Percentiles rank a stretch among this genome's conserved stretches.
Conservation (phyloP, 306 rosid species). For the Morella rubra region DNA sequence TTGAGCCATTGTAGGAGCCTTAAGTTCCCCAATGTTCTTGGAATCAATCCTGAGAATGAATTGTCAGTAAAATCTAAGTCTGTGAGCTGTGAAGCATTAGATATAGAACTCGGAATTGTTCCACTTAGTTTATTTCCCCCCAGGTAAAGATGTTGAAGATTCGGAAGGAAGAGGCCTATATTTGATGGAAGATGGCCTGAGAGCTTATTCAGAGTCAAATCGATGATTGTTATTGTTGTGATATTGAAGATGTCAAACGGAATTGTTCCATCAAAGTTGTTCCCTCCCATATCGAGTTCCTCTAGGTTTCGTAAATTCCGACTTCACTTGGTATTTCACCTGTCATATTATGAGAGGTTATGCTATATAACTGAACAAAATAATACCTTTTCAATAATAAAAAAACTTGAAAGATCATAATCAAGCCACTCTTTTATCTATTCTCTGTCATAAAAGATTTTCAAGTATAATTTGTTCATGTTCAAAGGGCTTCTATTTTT, state of each 20-base stretch:
- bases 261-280: conserved; percentile 16
- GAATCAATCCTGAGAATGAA: not conserved
- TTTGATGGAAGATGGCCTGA: conserved; percentile 24
- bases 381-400: too few species aligned
- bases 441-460: too few species aligned
- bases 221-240: not conserved
- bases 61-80: too few species aligned
- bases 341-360: not conserved
- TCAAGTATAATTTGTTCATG: too few species aligned
- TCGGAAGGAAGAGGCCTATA: conserved; percentile 19
- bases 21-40: not conserved
- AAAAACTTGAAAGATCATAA: too few species aligned
- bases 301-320: conserved; percentile 15
- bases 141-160: not conserved
- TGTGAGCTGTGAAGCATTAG: not conserved
- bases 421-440: too few species aligned
- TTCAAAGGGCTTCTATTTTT: too few species aligned
- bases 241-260: conserved; percentile 31
- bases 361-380: not conserved
- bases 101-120: not conserved
- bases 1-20: not conserved
- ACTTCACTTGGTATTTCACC: conserved; percentile 27
- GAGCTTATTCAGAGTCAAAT: not conserved
- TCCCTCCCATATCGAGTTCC: not conserved
- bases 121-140: not conserved